phyloP scores from a whole-genome alignment of 2,329 filamentous ascomycete genomes.

The Aspergillus pseudotamarii region DNA sequence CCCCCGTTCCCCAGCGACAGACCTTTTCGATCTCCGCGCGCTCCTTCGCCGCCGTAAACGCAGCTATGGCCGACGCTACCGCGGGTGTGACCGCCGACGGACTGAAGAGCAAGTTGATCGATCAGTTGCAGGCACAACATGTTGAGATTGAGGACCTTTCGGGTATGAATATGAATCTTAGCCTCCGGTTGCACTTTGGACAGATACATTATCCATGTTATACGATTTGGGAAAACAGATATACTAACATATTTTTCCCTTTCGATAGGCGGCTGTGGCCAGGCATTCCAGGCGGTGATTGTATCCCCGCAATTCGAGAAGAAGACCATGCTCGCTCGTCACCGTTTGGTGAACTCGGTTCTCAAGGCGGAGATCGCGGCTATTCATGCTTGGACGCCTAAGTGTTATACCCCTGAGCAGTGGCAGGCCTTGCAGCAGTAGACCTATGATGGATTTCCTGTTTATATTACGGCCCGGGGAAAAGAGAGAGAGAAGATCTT shows the following conservation, averaged over 20 bases:
- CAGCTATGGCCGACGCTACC: conserved; percentile 49
- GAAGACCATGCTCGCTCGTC: conserved; percentile 77
- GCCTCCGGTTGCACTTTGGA: background rate
- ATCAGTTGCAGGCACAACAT: conserved; percentile 72
- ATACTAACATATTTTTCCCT: background rate
- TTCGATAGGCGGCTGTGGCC: conserved; percentile 66
- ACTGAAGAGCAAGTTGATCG: conserved; percentile 68
- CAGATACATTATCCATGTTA: background rate
- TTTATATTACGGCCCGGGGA: background rate
- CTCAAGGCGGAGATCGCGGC: conserved; percentile 85
- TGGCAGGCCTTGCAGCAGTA: conserved; percentile 69
- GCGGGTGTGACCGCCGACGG: conserved; percentile 71
- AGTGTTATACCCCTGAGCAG: conserved; percentile 89
- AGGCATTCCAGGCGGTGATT: conserved; percentile 71
- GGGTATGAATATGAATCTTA: conserved; percentile 57
- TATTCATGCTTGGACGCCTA: conserved; percentile 94
- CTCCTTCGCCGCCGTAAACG: conserved; percentile 36
- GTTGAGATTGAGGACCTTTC: conserved; percentile 92
- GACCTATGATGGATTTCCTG: background rate
- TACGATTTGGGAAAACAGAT: background rate
- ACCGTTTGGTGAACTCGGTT: conserved; percentile 80
- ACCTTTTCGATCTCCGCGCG: conserved; percentile 40
- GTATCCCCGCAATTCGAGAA: conserved; percentile 71
- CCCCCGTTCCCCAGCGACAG: conserved; percentile 26
- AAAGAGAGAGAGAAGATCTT: background rate